phyloP scores from a whole-genome alignment of 768 basidiomycete genomes.

The Naganishia vishniacii region DNA sequence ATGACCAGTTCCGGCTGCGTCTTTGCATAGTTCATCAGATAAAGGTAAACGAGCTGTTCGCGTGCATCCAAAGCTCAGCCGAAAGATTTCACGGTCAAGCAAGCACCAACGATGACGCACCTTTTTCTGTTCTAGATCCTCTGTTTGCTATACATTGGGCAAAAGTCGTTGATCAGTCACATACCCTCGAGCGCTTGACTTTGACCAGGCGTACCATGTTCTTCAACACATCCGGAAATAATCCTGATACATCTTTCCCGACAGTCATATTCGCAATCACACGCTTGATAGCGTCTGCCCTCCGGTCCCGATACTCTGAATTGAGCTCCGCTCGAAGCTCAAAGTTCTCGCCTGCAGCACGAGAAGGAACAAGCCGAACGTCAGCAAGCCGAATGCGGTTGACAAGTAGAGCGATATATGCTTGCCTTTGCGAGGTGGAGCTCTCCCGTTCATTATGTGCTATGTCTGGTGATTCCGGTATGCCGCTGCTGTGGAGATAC shows the following conservation, averaged over 20 bases:
- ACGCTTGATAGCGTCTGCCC: slow-evolving; percentile 97
- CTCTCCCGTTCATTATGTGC: slow-evolving; percentile 20
- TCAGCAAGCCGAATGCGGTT: background rate
- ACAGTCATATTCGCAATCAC: slow-evolving; percentile 99
- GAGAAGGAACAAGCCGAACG: background rate
- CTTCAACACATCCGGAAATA: slow-evolving; percentile 97
- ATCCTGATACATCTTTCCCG: slow-evolving; percentile 80
- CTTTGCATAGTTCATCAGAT: slow-evolving; percentile 99
- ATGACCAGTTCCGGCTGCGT: slow-evolving; percentile 98
- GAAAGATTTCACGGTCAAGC: no score
- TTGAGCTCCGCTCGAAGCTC: slow-evolving; percentile 96
- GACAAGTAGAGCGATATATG: background rate
- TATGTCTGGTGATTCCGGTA: background rate
- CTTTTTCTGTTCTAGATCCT: slow-evolving; percentile 98
- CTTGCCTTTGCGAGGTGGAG: slow-evolving; percentile 29
- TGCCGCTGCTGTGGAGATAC: background rate
- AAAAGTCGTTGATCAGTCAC: background rate
- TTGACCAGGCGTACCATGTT: slow-evolving; percentile 56
- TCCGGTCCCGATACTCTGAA: slow-evolving; percentile 87
- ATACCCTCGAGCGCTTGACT: background rate
- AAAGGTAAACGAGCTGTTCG: slow-evolving; percentile 77
- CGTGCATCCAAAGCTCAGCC: background rate
- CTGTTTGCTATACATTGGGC: slow-evolving; percentile 65
- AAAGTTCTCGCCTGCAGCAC: slow-evolving; percentile 77
- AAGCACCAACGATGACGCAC: background rate